A percentile compares a stretch with the other conserved stretches of the same genome.
phyloP scores from a whole-genome alignment of 768 basidiomycete species.

The Krasilnikovozyma curviuscula region DNA sequence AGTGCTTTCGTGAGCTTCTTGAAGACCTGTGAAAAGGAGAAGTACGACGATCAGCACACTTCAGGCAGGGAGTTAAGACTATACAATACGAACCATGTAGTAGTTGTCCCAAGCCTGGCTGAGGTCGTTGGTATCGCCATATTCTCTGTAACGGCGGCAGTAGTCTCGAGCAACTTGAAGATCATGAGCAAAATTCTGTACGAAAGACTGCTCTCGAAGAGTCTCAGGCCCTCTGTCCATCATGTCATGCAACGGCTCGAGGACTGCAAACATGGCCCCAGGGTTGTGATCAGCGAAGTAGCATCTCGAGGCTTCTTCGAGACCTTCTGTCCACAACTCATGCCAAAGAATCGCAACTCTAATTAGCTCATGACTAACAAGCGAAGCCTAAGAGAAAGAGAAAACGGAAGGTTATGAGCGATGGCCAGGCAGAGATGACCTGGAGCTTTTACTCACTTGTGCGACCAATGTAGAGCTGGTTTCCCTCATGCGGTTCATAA shows the following conservation, averaged over 20 bases:
- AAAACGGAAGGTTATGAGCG: not conserved
- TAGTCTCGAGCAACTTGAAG: conserved; percentile 81
- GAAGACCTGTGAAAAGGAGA: conserved; percentile 47
- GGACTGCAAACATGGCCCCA: conserved; percentile 81
- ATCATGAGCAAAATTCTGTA: conserved; percentile 81
- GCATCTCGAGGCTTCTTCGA: conserved; percentile 88
- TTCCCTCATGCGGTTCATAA: conserved; percentile 85
- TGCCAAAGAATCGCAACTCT: conserved; percentile 97
- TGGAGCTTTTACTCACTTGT: conserved; percentile 36
- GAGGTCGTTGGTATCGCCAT: conserved; percentile 69
- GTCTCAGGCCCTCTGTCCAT: conserved; percentile 83
- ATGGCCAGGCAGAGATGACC: not conserved
- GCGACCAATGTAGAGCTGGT: conserved; percentile 72
- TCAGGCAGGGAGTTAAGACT: not conserved
- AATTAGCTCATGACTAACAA: conserved; percentile 86
- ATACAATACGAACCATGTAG: conserved; percentile 47
- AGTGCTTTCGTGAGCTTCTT: conserved; percentile 89
- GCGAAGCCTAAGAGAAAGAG: conserved; percentile 38
- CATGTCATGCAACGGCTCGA: conserved; percentile 83
- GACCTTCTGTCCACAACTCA: conserved; percentile 93
- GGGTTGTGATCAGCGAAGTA: conserved; percentile 97
- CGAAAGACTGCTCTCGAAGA: conserved; percentile 81
- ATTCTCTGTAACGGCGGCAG: conserved; percentile 62
- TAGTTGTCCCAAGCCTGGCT: conserved; percentile 99
- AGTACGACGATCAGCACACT: not conserved